Base-by-base conservation (phyloP, 768 basidiomycete species). In the Fomitopsis pulvina region DNA sequence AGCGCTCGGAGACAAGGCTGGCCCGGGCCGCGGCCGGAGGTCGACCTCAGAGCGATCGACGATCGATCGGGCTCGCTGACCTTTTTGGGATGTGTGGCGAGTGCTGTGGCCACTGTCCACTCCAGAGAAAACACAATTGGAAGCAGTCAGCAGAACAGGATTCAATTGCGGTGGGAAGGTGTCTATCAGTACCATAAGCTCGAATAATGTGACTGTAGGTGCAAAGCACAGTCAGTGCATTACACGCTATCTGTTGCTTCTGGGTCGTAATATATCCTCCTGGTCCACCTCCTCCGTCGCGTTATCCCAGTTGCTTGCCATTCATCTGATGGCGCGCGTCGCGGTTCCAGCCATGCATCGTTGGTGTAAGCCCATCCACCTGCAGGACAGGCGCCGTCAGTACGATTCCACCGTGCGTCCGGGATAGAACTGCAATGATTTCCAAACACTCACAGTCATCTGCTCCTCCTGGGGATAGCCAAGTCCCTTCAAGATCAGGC, bases 281-380 rank as follows among this genome's bases (percentile, higher is more conserved):
- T 68, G 9, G 77, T 67, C 88, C 89, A 90, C 47, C 85, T 68
- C 55, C 87, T 65, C 55, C 87, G 65, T 41, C 87, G 67, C 16
- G 87, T 89, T 54, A 87, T 69, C 3, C 72, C 70, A 0, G 55
- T 39, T 37, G 69, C 69, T 55, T 66, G 74, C 63, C 68, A 76
- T 52, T 60, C 71, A 47, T 65, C 67, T 70, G 70, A 34, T 65
- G 71, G 60, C 63, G 54, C 54, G 60, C 66, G 32, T 61, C 66
- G 48, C 10, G 79, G 70, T 49, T 81, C 72, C 4, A 78, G 67
- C 90, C 89, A 92, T 0, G 74, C 68, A 51, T 89, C 87, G 53
- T 87, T 85, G 7, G 83, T 83, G 58, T 91, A 91, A 12, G 86
- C 78, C 87, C 90, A 92, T 2, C 87, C 89, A 57, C 80, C 86